Base-by-base conservation (phyloP, 805 yeast species). In the Kodamaea laetipori region DNA sequence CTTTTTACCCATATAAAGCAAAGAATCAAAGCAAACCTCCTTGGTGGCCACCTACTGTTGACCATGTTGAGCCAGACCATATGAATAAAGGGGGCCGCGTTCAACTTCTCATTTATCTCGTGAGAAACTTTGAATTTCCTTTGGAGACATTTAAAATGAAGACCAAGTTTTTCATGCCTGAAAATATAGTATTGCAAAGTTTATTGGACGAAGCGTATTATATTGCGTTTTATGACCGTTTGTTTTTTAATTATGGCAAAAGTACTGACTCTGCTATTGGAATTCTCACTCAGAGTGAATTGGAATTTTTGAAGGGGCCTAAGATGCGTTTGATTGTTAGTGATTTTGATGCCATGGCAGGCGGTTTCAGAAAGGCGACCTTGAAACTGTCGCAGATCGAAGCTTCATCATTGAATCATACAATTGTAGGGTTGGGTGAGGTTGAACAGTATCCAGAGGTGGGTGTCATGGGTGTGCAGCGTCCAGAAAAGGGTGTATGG, bases 1-100 rank as follows among this genome's bases (percentile, higher is more conserved):
- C 82, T 1, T 61, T 64, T 17, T 74, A 64, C 51, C 92, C 92
- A 3, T 85, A 85, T 57, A 82, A 78, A 42, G 54, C 57, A 7
- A 80, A 79, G 2, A 74, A 75, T 10, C 37, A 18, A 0, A 52
- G 75, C 9, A 76, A 68, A 48, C 94, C 92, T 0, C 53, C 56
- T 4, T 84, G 90, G 90, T 85, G 94, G 94, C 90, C 90, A 0
- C 27, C 33, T 0, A 44, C 49, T 9, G 76, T 82, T 1, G 65
- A 77, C 27, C 92, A 85, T 60, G 70, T 67, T 34, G 90, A 85
- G 54, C 92, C 92, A 0, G 92, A 84, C 56, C 92, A 86, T 61
- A 63, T 86, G 45, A 72, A 68, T 45, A 84, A 81, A 55, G 64
- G 62, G 1, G 84, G 81, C 52, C 64, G 94, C 42, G 53, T 83